Evolutionary conservation across 257 asterid species (phyloP), one percentile per base, ranked within the genome.

Genomic region (Penstemon newberryi): DNA sequence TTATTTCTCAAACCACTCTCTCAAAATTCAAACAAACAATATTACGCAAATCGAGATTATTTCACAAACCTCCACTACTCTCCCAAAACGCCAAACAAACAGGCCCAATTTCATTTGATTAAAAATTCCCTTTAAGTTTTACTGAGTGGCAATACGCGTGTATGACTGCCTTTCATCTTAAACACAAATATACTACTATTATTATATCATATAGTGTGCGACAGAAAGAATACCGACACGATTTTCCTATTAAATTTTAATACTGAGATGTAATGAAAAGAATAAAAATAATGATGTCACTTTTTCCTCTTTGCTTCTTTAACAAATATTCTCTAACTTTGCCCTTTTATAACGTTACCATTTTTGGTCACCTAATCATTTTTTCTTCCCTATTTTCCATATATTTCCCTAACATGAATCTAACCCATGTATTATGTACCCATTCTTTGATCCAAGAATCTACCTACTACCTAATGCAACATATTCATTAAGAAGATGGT

Each of bases 231-330:
- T 46, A 37, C 80, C 73, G 64, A 76, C 75, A 69, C 56, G 59
- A 72, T 71, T 68, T 79, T 65, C 73, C 63, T 77, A 41, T 65
- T 79, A 15, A 15, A 15, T 19, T 63, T 55, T 39, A 63, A 51
- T 67, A 54, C 33, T 25, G 33, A 25, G 2, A 67, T 54, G 57
- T 57, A 67, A 73, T 19, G 63, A 51, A 70, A 63, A 9, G 36
- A 61, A 63, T 58, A 75, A 6, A 67, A 66, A 55, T 46, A 54
- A 38, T 75, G 80, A 79, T 71, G 80, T 74, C 70, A 11, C 77
- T 72, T 58, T 69, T 12, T 10, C 33, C 33, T 25, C 41, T 38
- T 36, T 41, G 52, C 59, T 60, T 62, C 62, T 60, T 58, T 60
- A 41, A 50, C 53, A 44, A 69, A 60, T 61, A 44, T 44, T 40